Base-by-base conservation (phyloP, 306 rosid genomes). In the Malus domestica region DNA sequence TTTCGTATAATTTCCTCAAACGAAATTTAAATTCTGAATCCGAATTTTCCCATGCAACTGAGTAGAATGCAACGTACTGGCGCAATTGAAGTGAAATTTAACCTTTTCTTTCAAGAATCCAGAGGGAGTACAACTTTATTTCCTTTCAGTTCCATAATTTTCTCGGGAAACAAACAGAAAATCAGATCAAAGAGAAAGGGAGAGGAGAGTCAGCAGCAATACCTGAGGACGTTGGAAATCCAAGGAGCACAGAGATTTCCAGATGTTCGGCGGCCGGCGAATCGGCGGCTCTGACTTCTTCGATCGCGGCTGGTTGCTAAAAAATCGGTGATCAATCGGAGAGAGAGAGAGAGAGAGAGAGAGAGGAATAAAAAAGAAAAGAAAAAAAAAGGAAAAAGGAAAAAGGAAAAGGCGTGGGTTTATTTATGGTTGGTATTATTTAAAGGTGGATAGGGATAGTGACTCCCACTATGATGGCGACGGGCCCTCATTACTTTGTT, bases 101-200 rank as follows among this genome's bases (percentile, higher is more conserved):
- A 19, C n/a, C 6, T 22, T 40, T 25, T 54, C 62, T 32, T 4
- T n/a, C 20, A 12, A 62, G 58, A 46, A 25, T 5, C 19, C 29
- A 6, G 42, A 30, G 46, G 44, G 44, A 40, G 44, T 40, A 15
- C 55, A 61, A 78, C 78, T 23, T 35, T 14, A 66, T 6, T 65
- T 38, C 55, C 44, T 49, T 84, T 71, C 80, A 71, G 74, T 84
- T 78, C 73, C 29, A 19, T 71, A 71, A 71, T 32, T 79, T 81
- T 52, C 72, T 69, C 25, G 38, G 55, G 70, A 79, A 73, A 42
- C 60, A 82, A 83, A 63, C 42, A 40, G 19, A 14, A 74, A 84
- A 72, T 46, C 82, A 83, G 96, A 87, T 91, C 93, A 85, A 82
- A 70, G 71, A 61, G 70, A 62, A 61, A 45, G 15, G 46, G 19